Evolutionary conservation across 2,329 filamentous ascomycete species (phyloP), one percentile per base, ranked within the genome.

Genomic region (Apiospora sp.): DNA sequence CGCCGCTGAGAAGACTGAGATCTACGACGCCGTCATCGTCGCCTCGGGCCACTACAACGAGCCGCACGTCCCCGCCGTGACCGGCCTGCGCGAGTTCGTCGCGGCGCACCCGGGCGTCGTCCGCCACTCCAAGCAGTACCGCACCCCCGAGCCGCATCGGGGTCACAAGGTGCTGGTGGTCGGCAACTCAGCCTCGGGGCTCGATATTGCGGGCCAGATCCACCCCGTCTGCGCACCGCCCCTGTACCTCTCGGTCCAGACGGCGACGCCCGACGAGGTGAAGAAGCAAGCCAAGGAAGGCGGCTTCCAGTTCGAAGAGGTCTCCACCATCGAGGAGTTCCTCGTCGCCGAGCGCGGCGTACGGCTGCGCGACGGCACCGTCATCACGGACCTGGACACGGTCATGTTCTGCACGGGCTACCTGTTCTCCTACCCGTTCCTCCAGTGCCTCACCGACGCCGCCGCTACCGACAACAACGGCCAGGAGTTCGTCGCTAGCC

Each of bases 401-500:
- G 84, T 98, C 7, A 80, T 98, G 41, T 98, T 96, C 82, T 95
- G 94, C 80, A 98, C 96, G 0, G 96, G 96, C 0, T 98, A 97
- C 78, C 89, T 97, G 72, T 98, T 94, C 82, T 91, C 92, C 6
- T 93, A 93, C 72, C 94, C 95, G 0, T 98, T 98, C 78, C 80
- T 92, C 5, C 80, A 81, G 16, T 79, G 82, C 2, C 75, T 89
- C 71, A 27, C 27, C 19, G 34, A 43, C 27, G 24, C 10, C 48
- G 48, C 10, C 64, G 41, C 51, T 3, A 43, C 10, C 41, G 22
- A 43, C 8, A n/a, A 27, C 34, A n/a, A 43, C 14, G 8, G 30
- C 10, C 19, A 61, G 34, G 54, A 37, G 16, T 7, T 41, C 0
- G 54, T 12, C 30, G 16, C 54, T 16, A 27, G 67, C 37, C 27